Base-by-base conservation (phyloP, 2,329 filamentous ascomycete species). In the Colletotrichum lindemuthianum region DNA sequence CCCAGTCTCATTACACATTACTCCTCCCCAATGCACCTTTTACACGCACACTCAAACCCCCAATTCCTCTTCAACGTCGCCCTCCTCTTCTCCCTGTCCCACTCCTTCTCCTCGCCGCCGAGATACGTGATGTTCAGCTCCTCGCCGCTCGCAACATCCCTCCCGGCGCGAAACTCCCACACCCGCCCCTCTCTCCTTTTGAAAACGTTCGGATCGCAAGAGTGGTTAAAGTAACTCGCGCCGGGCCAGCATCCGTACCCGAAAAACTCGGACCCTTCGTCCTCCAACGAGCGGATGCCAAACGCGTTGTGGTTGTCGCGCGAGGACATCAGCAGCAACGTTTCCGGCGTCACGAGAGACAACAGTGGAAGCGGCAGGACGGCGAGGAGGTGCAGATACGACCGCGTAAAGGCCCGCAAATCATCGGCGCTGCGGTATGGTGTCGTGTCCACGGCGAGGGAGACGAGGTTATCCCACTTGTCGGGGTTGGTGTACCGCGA, bases 231-330 rank as follows among this genome's bases (percentile, higher is more conserved):
- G 47, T 61, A 65, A 32, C 61, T 65, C 13, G 61, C 61, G 3
- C 49, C 45, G 39, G 61, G 61, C 61, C 61, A 65, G 13, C 61
- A 65, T 6, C 61, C 61, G 45, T 56, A 60, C 6, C 61, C 61
- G 41, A 65, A 65, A n/a, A 65, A 49, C 58, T 65, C 61, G 34
- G 61, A 65, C 12, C 61, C 61, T 6, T 65, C 61, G n/a, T 65
- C 61, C 40, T 65, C 61, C 33, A 65, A 41, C 7, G 61, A 65
- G 9, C 61, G 61, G 39, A 65, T 61, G 12, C 61, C 61, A 24
- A 65, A 65, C 6, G 61, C 45, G 10, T 65, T 65, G 32, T 65
- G 61, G 37, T 50, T 65, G 24, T 65, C 61, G 40, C 59, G 61
- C 34, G 61, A 65, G 13, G 59, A 50, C 57, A 65, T 44, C 7